Conservation (phyloP, 2,329 filamentous ascomycete species). For the Fusarium armeniacum region DNA sequence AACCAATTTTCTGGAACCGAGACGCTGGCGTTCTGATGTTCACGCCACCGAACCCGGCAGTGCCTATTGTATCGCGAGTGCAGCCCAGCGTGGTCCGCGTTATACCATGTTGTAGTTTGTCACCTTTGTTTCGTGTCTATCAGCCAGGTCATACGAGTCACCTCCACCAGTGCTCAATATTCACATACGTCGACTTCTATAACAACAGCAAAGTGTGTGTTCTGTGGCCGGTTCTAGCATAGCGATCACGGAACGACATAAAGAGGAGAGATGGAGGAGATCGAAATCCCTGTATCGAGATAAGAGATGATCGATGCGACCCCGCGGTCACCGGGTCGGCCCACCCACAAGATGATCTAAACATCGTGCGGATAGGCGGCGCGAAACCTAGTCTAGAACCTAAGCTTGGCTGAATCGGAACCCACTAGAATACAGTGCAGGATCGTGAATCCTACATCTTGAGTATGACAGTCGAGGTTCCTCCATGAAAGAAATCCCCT, state of each 20-base stretch:
- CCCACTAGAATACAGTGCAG: slow-evolving; percentile 5
- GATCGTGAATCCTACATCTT: slow-evolving; percentile 23
- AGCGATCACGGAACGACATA: background rate
- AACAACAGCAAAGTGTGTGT: background rate
- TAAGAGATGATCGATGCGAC: slow-evolving; percentile 18
- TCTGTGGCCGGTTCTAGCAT: background rate
- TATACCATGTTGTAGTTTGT: background rate
- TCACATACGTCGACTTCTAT: slow-evolving; percentile 11
- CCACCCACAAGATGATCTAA: slow-evolving; percentile 24
- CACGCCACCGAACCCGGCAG: slow-evolving; percentile 23
- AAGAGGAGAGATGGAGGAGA: background rate
- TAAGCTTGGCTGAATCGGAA: slow-evolving; percentile 13
- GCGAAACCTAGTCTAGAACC: slow-evolving; percentile 3
- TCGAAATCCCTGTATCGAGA: background rate
- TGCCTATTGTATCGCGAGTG: slow-evolving; percentile 10
- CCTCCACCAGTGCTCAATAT: slow-evolving; percentile 10
- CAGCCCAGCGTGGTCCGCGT: slow-evolving; percentile 11
- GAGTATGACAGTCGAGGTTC: background rate
- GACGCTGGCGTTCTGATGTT: slow-evolving; percentile 31
- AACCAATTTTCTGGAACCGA: slow-evolving; percentile 37
- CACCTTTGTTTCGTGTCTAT: slow-evolving; percentile 5
- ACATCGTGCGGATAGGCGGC: slow-evolving; percentile 26
- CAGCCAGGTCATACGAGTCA: background rate
- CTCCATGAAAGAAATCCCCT: background rate
- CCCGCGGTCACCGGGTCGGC: slow-evolving; percentile 16